Evolutionary conservation across 768 basidiomycete genomes (phyloP).

Genomic region (Phanerochaete sordida): DNA sequence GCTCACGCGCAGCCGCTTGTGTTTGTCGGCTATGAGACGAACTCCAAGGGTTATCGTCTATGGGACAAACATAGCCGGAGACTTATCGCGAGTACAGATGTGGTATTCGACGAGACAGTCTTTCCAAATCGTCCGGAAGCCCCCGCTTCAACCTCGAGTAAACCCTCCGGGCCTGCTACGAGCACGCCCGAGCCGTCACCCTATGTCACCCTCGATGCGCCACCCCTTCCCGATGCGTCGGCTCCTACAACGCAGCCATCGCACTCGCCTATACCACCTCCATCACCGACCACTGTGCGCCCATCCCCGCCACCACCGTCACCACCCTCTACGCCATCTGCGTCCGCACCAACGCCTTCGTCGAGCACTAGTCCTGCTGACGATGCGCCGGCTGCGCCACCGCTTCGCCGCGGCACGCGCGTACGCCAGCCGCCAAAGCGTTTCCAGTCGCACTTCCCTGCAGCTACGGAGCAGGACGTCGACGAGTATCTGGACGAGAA

Average conservation of each 20-base stretch:
- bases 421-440: too few species aligned
- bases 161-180: background rate
- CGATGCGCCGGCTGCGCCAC: too few species aligned
- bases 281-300: background rate
- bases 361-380: too few species aligned
- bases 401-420: too few species aligned
- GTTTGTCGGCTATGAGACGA: conserved; percentile 20
- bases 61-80: conserved; percentile 1
- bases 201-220: background rate
- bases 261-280: background rate
- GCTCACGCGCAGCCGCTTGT: conserved; percentile 9
- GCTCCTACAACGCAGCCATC: background rate
- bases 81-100: background rate
- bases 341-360: too few species aligned
- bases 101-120: background rate
- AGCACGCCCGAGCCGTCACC: background rate
- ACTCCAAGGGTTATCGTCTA: conserved; percentile 18
- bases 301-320: too few species aligned
- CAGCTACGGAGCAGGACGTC: too few species aligned
- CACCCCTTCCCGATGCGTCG: background rate
- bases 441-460: too few species aligned
- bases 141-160: background rate
- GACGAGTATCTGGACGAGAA: too few species aligned
- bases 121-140: background rate
- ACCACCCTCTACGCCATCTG: too few species aligned